A percentile compares a stretch with the other conserved stretches of the same genome.
phyloP scores from a whole-genome alignment of 176 grass and related monocot genomes.

The Triticum monococcum region DNA sequence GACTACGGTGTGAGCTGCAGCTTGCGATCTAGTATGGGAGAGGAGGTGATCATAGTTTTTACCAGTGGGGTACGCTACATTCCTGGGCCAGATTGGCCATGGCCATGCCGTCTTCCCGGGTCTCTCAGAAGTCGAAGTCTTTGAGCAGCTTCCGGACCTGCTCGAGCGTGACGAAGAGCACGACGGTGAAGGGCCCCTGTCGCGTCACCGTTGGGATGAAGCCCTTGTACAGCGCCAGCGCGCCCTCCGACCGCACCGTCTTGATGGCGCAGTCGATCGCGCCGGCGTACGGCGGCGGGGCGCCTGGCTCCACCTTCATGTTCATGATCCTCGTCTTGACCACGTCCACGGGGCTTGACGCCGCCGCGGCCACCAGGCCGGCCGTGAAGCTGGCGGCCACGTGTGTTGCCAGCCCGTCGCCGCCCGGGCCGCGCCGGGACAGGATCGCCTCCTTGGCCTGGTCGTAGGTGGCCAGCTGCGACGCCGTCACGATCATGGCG shows the following conservation, averaged over 20 bases:
- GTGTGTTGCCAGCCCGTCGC: conserved; percentile 71
- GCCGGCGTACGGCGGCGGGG: conserved; percentile 61
- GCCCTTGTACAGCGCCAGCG: conserved; percentile 83
- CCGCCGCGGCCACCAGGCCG: conserved; percentile 61
- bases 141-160: conserved; percentile 94
- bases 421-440: conserved; percentile 21
- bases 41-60: background rate
- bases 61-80: background rate
- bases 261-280: conserved; percentile 85
- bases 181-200: conserved; percentile 93
- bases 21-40: background rate
- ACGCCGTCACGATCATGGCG: conserved; percentile 93
- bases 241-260: conserved; percentile 62
- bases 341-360: conserved; percentile 81
- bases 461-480: conserved; percentile 87
- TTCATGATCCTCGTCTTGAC: conserved; percentile 92
- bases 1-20: background rate
- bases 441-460: conserved; percentile 89
- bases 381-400: conserved; percentile 76
- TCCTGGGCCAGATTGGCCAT: background rate
- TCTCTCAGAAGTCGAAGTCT: conserved; percentile 57
- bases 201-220: conserved; percentile 92
- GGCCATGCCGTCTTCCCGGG: background rate
- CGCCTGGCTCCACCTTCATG: conserved; percentile 71
- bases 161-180: conserved; percentile 97